phyloP scores from a whole-genome alignment of 495 filamentous ascomycete genomes.

The Viridothelium virens region DNA sequence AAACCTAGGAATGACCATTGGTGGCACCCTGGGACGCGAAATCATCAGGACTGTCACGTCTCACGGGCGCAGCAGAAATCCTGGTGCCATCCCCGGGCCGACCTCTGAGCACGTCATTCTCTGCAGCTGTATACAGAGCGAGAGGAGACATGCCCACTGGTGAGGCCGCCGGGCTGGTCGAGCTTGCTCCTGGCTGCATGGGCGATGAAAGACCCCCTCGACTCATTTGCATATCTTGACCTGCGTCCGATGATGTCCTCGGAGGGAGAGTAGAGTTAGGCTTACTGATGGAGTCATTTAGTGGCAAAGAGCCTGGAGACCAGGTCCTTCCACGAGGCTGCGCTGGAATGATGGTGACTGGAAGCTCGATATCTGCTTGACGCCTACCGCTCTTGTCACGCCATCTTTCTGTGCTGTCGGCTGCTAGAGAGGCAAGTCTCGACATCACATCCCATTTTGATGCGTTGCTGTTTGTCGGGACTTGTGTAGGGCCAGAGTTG shows the following conservation, averaged over 20 bases:
- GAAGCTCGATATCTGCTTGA: slow-evolving; percentile 39
- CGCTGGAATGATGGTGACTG: slow-evolving; percentile 62
- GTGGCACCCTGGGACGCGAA: background rate
- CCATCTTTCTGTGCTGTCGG: slow-evolving; percentile 32
- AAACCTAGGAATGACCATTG: background rate
- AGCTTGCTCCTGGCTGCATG: background rate
- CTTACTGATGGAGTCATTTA: slow-evolving; percentile 1
- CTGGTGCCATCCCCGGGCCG: background rate
- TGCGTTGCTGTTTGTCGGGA: slow-evolving; percentile 6
- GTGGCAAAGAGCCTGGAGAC: slow-evolving; percentile 27
- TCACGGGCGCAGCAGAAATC: background rate
- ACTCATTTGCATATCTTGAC: background rate
- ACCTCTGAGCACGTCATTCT: background rate
- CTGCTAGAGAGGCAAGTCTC: slow-evolving; percentile 33
- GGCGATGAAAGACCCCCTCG: background rate
- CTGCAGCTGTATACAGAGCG: background rate
- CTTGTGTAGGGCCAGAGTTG: background rate
- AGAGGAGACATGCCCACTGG: background rate
- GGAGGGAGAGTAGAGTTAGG: background rate
- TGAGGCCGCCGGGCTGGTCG: background rate
- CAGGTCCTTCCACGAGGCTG: slow-evolving; percentile 44
- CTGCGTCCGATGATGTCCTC: background rate
- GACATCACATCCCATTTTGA: slow-evolving; percentile 29
- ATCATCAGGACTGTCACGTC: background rate
- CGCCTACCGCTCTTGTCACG: slow-evolving; percentile 24